Evolutionary conservation across 345 rosid genomes (phyloP).

Genomic region (Alliaria petiolata): DNA sequence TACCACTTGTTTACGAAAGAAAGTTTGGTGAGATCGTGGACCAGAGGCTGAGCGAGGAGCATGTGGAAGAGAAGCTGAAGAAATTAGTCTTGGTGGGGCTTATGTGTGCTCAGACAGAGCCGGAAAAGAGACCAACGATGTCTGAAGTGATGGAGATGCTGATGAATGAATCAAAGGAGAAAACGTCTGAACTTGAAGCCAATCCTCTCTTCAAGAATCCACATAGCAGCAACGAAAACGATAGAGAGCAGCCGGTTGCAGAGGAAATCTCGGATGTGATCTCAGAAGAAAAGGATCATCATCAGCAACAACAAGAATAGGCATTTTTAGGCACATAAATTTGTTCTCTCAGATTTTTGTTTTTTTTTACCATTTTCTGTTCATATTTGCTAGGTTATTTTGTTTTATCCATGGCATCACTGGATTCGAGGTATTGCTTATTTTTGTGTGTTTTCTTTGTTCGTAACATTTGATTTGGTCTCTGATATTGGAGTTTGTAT

Average conservation of each 20-base stretch:
- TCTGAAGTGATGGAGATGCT: conserved; percentile 66
- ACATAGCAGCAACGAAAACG: neutral
- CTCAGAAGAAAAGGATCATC: conserved; percentile 16
- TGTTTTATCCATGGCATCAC: neutral
- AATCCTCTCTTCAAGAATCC: conserved; percentile 54
- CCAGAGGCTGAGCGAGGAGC: conserved; percentile 56
- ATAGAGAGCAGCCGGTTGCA: conserved; percentile 14
- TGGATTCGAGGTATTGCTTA: conserved; percentile 6
- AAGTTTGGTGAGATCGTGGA: conserved; percentile 68
- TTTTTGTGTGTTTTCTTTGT: neutral
- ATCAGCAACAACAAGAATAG: conserved; percentile 9
- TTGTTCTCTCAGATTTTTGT: neutral
- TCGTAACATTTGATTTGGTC: conserved; percentile 15
- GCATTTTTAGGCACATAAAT: conserved; percentile 4
- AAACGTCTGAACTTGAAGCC: conserved; percentile 51
- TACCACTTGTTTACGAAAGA: conserved; percentile 52
- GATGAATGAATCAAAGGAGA: conserved; percentile 50
- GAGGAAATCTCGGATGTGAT: no score
- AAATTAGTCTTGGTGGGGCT: conserved; percentile 56
- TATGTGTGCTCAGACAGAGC: conserved; percentile 64
- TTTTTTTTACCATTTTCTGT: neutral
- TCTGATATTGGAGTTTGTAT: conserved; percentile 23
- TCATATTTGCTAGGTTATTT: conserved; percentile 17
- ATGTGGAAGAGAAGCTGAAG: conserved; percentile 60
- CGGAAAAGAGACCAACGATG: conserved; percentile 74